Base-by-base conservation (phyloP, 441 rosid genomes). In the Populus hybrid region DNA sequence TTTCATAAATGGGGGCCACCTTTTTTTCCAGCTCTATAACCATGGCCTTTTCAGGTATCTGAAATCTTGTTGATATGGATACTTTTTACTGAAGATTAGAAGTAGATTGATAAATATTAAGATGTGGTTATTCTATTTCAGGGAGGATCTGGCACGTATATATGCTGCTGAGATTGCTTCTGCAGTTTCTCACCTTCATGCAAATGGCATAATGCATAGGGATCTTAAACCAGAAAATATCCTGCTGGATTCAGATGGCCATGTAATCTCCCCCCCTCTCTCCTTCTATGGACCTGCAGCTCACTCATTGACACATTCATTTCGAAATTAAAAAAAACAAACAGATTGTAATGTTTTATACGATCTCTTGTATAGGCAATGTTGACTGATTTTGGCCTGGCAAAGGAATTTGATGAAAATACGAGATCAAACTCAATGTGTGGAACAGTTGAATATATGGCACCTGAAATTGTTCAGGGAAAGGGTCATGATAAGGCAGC, bases 401-500 rank as follows among this genome's bases (percentile, higher is more conserved):
- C 98, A 70, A 96, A 96, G 81, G 84, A 94, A 80, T 87, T 96
- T 82, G 94, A 91, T 21, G 94, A 94, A 81, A 93, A 89, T 81
- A 89, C 83, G 26, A 89, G 98, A 86, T 91, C 99, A 73, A 94
- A 94, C 88, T 94, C 99, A 2, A 80, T 96, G 89, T 90, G 95
- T 75, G 99, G 98, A 83, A 94, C 98, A 11, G 86, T 93, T 3
- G 99, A 96, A 87, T 96, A 96, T 78, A 96, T 94, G 99, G 83
- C 99, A 67, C 98, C 99, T 72, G 99, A 96, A 84, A 93, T 96
- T 73, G 80, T 96, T 78, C 86, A 82, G 11, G 99, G 98, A 32
- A 95, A 84, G 76, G 99, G 98, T 28, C 98, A 94, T 85, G 91
- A 96, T 81, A 94, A 96, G 81, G 91, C 98, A 73, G 95, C 99